phyloP scores from a whole-genome alignment of 2,329 filamentous ascomycete species.

The Arthrobotrys conoides region DNA sequence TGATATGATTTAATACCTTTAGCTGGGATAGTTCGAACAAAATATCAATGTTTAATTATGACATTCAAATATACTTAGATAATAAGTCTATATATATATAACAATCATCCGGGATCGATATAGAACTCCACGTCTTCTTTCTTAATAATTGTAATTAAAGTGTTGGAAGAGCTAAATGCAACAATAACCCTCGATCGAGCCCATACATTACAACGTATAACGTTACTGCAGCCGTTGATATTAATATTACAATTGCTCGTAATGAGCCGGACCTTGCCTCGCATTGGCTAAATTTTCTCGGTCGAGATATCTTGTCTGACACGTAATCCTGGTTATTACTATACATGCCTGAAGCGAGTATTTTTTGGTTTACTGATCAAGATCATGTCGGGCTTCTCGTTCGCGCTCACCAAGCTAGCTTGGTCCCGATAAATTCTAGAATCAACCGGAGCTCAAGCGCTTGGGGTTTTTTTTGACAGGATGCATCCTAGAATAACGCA shows the following conservation, averaged over 20 bases:
- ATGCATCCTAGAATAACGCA: neutral
- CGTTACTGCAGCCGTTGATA: too few species aligned
- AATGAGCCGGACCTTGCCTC: neutral
- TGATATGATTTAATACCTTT: conserved; percentile 40
- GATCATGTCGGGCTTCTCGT: neutral
- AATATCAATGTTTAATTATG: conserved; percentile 28
- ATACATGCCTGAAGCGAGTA: conserved; percentile 11
- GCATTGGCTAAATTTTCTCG: conserved; percentile 20
- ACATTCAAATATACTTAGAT: conserved; percentile 6
- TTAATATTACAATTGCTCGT: neutral
- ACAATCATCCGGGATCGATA: too few species aligned
- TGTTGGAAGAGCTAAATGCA: conserved; percentile 1
- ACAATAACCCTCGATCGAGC: neutral
- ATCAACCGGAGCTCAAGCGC: neutral
- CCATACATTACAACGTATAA: too few species aligned
- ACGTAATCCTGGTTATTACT: conserved; percentile 2
- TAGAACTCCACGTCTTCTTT: too few species aligned
- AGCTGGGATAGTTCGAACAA: conserved; percentile 12
- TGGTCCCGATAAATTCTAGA: neutral
- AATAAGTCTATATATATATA: too few species aligned
- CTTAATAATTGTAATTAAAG: neutral
- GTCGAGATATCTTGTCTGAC: conserved; percentile 1
- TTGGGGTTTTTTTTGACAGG: neutral
- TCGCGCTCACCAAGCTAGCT: too few species aligned
- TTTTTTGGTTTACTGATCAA: conserved; percentile 24